A percentile compares a stretch with the other conserved stretches of the same genome.
phyloP scores from a whole-genome alignment of 164 flowering plant species.

The Vitis amurensis region DNA sequence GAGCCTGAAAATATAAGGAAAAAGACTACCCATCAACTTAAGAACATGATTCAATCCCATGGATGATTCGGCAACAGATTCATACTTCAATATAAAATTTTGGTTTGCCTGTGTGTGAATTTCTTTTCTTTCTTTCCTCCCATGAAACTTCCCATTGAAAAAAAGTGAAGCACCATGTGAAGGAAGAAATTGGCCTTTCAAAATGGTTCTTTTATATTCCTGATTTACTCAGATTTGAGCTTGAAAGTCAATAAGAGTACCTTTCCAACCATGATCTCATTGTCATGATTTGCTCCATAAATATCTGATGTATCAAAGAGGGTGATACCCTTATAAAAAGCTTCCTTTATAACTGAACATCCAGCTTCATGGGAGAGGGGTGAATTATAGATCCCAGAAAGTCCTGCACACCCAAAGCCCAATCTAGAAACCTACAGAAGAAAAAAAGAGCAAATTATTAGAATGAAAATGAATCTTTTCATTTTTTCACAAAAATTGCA shows the following conservation, averaged over 20 bases:
- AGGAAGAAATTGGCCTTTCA: too few species aligned
- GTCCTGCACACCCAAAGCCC: slow-evolving; percentile 42
- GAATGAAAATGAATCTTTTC: too few species aligned
- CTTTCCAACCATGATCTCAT: slow-evolving; percentile 50
- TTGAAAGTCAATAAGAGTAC: slow-evolving; percentile 7
- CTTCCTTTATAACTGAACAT: slow-evolving; percentile 30
- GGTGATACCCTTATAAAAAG: slow-evolving; percentile 36
- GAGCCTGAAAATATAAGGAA: slow-evolving; percentile 33
- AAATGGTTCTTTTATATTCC: too few species aligned
- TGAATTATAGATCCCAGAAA: slow-evolving; percentile 19
- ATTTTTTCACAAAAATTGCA: too few species aligned
- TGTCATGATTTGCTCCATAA: slow-evolving; percentile 32
- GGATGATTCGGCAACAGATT: too few species aligned
- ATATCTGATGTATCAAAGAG: slow-evolving; percentile 41
- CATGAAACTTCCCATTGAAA: not conserved
- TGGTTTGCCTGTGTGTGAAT: too few species aligned
- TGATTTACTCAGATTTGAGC: too few species aligned
- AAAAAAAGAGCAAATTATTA: not conserved
- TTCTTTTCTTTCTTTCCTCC: too few species aligned
- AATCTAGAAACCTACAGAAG: slow-evolving; percentile 36
- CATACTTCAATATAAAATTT: too few species aligned
- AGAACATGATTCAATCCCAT: too few species aligned
- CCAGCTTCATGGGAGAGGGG: slow-evolving; percentile 48
- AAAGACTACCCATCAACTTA: not conserved
- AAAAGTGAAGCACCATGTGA: too few species aligned